A percentile compares a stretch with the other conserved stretches of the same genome.
Evolutionary conservation across 2,329 filamentous ascomycete genomes (phyloP).

Genomic region (Cordyceps sp.): DNA sequence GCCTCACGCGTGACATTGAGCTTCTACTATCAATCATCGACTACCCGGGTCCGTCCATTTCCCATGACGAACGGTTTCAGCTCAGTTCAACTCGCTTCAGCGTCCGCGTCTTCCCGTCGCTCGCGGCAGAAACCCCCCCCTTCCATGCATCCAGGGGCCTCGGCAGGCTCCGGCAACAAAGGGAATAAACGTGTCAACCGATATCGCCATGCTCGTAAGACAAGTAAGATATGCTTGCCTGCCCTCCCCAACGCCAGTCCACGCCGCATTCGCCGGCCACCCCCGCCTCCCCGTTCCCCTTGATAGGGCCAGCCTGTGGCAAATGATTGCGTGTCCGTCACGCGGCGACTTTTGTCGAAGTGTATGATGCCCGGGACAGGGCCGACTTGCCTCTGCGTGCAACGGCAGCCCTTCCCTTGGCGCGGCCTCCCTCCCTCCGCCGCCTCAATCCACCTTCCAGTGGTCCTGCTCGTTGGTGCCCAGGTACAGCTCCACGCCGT

Average conservation of each 20-base stretch:
- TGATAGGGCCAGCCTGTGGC: no score
- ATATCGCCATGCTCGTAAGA: constrained; percentile 17
- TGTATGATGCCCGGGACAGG: no score
- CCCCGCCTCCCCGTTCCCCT: not conserved
- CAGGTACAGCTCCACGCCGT: constrained; percentile 78
- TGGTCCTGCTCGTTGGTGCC: constrained; percentile 76
- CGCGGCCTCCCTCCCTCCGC: not conserved
- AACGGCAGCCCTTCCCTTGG: not conserved
- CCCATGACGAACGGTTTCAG: no score
- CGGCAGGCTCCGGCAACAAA: constrained; percentile 3
- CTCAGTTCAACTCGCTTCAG: not conserved
- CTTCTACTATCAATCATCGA: no score
- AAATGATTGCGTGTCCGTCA: not conserved
- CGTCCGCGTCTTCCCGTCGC: not conserved
- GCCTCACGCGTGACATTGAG: no score
- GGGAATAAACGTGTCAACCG: constrained; percentile 9
- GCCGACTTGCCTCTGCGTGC: not conserved
- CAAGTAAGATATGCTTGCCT: constrained; percentile 9
- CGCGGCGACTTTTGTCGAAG: no score
- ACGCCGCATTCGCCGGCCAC: not conserved
- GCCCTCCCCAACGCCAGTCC: constrained; percentile 14
- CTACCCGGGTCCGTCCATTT: no score
- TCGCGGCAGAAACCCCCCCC: no score
- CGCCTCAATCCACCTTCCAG: constrained; percentile 77
- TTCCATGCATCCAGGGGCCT: not conserved